Percentiles rank a stretch among this genome's conserved stretches.
Conservation (phyloP, 495 filamentous ascomycete genomes). For the Penicillium samsonianum region DNA sequence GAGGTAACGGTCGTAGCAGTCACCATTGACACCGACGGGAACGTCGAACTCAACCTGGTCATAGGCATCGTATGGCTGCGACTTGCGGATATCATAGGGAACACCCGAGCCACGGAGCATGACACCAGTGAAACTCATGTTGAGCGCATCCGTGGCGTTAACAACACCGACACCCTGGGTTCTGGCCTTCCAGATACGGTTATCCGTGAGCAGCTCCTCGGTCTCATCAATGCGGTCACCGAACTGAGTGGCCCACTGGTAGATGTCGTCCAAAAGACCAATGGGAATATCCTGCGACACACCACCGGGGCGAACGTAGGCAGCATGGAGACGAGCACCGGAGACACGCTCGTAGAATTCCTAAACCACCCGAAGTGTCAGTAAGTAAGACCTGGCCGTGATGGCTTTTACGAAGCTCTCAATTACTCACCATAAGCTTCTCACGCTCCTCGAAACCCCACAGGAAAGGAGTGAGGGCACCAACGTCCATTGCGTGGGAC, state of each 20-base stretch:
- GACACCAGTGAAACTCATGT: conserved; percentile 93
- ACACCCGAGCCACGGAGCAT: conserved; percentile 97
- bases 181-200: conserved; percentile 96
- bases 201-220: conserved; percentile 97
- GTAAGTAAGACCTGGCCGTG: background rate
- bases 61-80: conserved; percentile 94
- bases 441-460: conserved; percentile 99
- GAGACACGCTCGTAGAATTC: conserved; percentile 99
- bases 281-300: conserved; percentile 93
- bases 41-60: conserved; percentile 98
- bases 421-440: conserved; percentile 87
- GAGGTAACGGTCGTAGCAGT: conserved; percentile 98
- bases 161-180: conserved; percentile 92
- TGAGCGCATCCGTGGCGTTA: conserved; percentile 85
- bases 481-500: conserved; percentile 99
- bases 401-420: background rate
- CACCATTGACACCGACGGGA: conserved; percentile 92
- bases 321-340: conserved; percentile 95
- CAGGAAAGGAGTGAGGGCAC: conserved; percentile 95
- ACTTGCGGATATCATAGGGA: conserved; percentile 98
- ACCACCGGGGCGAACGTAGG: conserved; percentile 96
- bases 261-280: conserved; percentile 97
- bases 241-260: conserved; percentile 99
- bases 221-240: conserved; percentile 99
- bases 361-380: conserved; percentile 43